Conservation (phyloP, 73 alveolate species). For the Paramecium sonneborni region DNA sequence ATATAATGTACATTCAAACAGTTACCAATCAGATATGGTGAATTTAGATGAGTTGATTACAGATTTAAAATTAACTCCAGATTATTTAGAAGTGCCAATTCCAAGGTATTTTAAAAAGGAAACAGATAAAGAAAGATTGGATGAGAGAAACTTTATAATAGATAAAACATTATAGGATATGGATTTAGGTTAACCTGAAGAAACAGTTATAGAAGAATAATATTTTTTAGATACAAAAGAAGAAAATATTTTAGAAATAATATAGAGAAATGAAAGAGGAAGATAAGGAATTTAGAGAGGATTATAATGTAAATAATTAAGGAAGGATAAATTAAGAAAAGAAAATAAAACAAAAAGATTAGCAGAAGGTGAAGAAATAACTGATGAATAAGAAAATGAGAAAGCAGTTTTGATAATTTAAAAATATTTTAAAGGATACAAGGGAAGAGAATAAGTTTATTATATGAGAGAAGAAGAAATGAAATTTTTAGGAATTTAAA, state of each 20-base stretch:
- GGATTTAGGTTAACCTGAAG: slow-evolving; percentile 82
- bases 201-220: slow-evolving; percentile 75
- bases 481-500: slow-evolving; percentile 83
- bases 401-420: slow-evolving; percentile 76
- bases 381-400: slow-evolving; percentile 77
- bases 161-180: slow-evolving; percentile 68
- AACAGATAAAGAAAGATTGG: slow-evolving; percentile 78
- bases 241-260: slow-evolving; percentile 78
- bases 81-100: slow-evolving; percentile 91
- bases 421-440: slow-evolving; percentile 79
- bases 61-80: slow-evolving; percentile 94
- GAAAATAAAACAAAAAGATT: slow-evolving; percentile 68
- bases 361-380: slow-evolving; percentile 74
- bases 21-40: slow-evolving; percentile 65
- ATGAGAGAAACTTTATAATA: slow-evolving; percentile 75
- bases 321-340: slow-evolving; percentile 64
- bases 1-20: slow-evolving; percentile 17
- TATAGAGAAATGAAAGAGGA: slow-evolving; percentile 91
- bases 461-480: slow-evolving; percentile 83
- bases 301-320: slow-evolving; percentile 48
- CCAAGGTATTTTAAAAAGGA: slow-evolving; percentile 94
- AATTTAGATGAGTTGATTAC: slow-evolving; percentile 94
- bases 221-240: slow-evolving; percentile 72
- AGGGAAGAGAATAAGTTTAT: slow-evolving; percentile 78
- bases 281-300: slow-evolving; percentile 82